phyloP scores from a whole-genome alignment of 148 eudicot species.

The Silene latifolia region DNA sequence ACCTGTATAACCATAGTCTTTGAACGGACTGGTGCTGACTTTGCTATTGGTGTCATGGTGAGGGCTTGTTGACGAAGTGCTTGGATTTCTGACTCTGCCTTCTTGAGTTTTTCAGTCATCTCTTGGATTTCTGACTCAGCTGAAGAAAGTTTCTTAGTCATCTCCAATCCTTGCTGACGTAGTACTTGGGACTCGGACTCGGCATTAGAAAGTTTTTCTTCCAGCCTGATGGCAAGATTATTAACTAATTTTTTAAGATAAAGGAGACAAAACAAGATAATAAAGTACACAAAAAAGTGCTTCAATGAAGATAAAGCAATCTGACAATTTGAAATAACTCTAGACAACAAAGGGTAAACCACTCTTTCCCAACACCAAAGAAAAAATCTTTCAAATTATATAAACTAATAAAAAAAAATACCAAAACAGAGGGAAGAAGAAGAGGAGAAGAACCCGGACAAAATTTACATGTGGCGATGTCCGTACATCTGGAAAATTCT shows the following conservation, averaged over 20 bases:
- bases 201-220: conserved; percentile 78
- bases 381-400: neutral
- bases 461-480: neutral
- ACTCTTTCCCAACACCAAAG: neutral
- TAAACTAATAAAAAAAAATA: too few species aligned
- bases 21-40: conserved; percentile 62
- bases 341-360: neutral
- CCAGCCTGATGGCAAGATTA: conserved; percentile 53
- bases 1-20: conserved; percentile 76
- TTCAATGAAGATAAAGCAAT: neutral
- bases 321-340: neutral
- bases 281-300: neutral
- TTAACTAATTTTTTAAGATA: neutral
- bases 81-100: conserved; percentile 91
- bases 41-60: conserved; percentile 85
- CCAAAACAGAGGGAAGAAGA: too few species aligned
- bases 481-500: neutral
- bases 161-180: conserved; percentile 93
- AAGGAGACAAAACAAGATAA: neutral
- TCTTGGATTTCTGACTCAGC: conserved; percentile 37
- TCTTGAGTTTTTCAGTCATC: conserved; percentile 65
- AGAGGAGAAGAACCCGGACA: too few species aligned
- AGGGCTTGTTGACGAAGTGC: conserved; percentile 96
- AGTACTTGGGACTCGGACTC: conserved; percentile 97
- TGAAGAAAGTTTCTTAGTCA: conserved; percentile 84